Evolutionary conservation across 176 grass and related monocot species (phyloP).

Genomic region (Carex parvula): DNA sequence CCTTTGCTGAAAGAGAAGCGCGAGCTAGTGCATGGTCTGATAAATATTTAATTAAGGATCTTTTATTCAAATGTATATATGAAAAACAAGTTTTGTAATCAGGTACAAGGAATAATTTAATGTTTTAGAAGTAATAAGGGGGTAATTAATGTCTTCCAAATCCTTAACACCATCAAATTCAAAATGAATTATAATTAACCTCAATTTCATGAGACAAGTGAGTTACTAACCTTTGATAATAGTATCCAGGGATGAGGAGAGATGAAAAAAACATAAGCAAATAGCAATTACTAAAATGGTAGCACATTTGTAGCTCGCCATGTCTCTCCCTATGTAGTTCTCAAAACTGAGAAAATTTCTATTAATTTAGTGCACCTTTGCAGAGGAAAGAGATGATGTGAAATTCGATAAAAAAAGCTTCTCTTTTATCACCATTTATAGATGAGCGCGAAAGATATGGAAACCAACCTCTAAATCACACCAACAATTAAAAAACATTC

Average conservation of each 20-base stretch:
- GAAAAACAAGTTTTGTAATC: not conserved
- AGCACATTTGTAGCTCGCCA: constrained; percentile 10
- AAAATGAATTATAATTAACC: not conserved
- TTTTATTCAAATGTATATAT: not conserved
- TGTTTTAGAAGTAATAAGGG: too few species aligned
- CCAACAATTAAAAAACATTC: too few species aligned
- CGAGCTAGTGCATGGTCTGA: not conserved
- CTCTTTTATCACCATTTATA: not conserved
- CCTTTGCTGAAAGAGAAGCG: not conserved
- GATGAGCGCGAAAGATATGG: not conserved
- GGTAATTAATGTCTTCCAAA: not conserved
- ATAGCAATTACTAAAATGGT: not conserved
- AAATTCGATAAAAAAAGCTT: not conserved
- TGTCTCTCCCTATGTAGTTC: not conserved
- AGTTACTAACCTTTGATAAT: not conserved
- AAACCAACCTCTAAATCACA: not conserved
- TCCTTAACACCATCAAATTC: not conserved
- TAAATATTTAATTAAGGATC: not conserved
- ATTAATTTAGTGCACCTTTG: not conserved
- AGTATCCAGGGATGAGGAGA: not conserved
- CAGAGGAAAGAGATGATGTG: not conserved
- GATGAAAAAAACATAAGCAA: not conserved
- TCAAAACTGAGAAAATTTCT: not conserved
- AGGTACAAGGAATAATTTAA: not conserved
- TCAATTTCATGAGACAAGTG: not conserved